phyloP scores from a whole-genome alignment of 2,329 filamentous ascomycete genomes.

The Knufia petricola region DNA sequence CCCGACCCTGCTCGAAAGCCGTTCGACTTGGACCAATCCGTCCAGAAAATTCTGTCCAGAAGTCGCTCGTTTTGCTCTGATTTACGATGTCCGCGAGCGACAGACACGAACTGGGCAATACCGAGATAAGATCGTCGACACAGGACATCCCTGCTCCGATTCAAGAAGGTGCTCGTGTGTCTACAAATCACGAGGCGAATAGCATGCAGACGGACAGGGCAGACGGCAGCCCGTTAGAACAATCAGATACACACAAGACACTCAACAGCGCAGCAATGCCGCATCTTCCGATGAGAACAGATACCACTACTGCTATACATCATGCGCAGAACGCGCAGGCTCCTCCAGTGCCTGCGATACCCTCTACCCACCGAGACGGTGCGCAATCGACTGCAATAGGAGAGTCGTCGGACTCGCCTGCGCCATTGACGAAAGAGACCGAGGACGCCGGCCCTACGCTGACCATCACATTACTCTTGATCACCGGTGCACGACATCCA shows the following conservation, averaged over 20 bases:
- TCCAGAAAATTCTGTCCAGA: not conserved
- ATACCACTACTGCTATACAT: constrained; percentile 20
- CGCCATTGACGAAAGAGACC: constrained; percentile 28
- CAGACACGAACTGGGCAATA: constrained; percentile 1
- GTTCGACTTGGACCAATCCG: not conserved
- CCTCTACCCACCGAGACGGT: constrained; percentile 12
- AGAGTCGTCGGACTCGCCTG: constrained; percentile 21
- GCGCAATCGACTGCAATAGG: constrained; percentile 22
- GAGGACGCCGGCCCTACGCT: constrained; percentile 36
- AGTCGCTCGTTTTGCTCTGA: constrained; percentile 7
- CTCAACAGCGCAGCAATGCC: constrained; percentile 2
- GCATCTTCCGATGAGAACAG: constrained; percentile 16
- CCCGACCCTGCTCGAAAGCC: not conserved
- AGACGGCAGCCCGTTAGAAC: not conserved
- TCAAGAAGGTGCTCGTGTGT: constrained; percentile 12
- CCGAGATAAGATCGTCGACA: constrained; percentile 12
- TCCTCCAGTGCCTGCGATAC: constrained; percentile 8
- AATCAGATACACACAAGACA: constrained; percentile 8
- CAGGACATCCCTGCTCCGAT: constrained; percentile 15
- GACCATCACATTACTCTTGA: constrained; percentile 66
- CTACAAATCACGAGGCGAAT: constrained; percentile 20
- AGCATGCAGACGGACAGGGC: constrained; percentile 8
- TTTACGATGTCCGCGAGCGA: constrained; percentile 2
- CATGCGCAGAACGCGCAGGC: constrained; percentile 18
- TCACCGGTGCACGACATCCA: constrained; percentile 72